These are phyloP conservation scores for Avena atlantica DNA, from an alignment of 176 grass and related monocot species.

Conservation along the genomic window DNA sequence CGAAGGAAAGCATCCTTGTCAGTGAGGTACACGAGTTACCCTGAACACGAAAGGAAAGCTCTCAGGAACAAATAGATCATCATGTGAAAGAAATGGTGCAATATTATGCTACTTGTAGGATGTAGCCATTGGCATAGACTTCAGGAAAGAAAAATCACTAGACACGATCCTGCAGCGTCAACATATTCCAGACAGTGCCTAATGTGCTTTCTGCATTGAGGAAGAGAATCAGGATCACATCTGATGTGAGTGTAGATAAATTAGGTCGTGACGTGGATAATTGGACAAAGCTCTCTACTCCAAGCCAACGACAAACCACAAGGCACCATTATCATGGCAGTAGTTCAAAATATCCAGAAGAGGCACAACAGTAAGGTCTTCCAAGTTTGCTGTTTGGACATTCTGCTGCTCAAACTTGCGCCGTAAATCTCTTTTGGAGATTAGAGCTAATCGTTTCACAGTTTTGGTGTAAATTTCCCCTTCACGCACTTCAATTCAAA, in stretches of 20 bases:
- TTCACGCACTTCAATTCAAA: not conserved
- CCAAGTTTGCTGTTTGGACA: not conserved
- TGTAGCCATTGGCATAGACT: not conserved
- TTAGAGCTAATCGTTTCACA: not conserved
- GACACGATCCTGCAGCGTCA: not conserved
- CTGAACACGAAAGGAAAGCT: not conserved
- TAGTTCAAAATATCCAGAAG: not conserved
- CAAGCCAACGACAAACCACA: not conserved
- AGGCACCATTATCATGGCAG: not conserved
- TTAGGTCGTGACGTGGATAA: not conserved
- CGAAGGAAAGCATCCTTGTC: constrained; percentile 52
- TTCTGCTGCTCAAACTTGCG: not conserved
- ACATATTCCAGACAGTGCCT: not conserved
- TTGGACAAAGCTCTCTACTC: not conserved
- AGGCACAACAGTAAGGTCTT: not conserved
- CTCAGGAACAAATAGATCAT: constrained; percentile 29
- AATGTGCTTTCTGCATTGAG: not conserved
- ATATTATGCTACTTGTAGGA: not conserved
- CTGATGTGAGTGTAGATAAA: not conserved
- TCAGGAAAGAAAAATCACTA: not conserved
- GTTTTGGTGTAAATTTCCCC: not conserved
- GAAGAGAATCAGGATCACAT: not conserved
- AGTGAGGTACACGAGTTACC: constrained; percentile 29
- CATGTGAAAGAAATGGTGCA: not conserved
- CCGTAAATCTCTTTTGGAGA: not conserved